Conservation (phyloP, 176 grass and related monocot species). For the Eragrostis nindensis region DNA sequence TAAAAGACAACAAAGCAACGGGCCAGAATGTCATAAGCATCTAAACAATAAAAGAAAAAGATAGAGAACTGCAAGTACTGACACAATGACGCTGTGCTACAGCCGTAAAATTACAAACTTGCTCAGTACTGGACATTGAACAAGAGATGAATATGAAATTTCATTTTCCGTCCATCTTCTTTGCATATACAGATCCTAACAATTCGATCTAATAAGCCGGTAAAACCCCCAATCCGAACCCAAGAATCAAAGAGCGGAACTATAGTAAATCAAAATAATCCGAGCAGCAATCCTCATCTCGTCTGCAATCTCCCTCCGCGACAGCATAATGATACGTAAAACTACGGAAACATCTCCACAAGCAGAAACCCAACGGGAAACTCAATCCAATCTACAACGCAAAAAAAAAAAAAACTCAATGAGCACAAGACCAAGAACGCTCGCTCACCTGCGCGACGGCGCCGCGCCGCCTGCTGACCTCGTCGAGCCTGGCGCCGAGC, state of each 20-base stretch:
- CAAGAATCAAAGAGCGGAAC: not conserved
- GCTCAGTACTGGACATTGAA: not conserved
- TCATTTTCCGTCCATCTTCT: not conserved
- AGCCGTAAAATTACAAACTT: not conserved
- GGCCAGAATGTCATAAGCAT: not conserved
- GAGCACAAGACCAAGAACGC: not conserved
- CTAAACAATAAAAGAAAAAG: not conserved
- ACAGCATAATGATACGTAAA: not conserved
- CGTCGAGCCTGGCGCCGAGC: constrained; percentile 62
- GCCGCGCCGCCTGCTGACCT: constrained; percentile 29
- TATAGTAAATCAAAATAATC: not conserved
- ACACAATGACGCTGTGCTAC: not conserved
- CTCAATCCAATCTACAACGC: constrained; percentile 36
- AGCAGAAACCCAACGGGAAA: not conserved
- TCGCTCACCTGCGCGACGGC: constrained; percentile 26
- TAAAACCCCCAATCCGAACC: not conserved
- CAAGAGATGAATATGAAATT: not conserved
- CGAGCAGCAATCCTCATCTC: not conserved
- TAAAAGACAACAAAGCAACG: not conserved
- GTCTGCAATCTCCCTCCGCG: not conserved
- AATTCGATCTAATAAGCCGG: not conserved
- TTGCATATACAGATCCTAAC: not conserved
- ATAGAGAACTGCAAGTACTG: not conserved
- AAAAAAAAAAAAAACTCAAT: not conserved
- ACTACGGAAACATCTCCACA: not conserved